Percentiles rank a stretch among this genome's conserved stretches.
Evolutionary conservation across 2,329 filamentous ascomycete genomes (phyloP).

Genomic region (Diaporthe caulivora): DNA sequence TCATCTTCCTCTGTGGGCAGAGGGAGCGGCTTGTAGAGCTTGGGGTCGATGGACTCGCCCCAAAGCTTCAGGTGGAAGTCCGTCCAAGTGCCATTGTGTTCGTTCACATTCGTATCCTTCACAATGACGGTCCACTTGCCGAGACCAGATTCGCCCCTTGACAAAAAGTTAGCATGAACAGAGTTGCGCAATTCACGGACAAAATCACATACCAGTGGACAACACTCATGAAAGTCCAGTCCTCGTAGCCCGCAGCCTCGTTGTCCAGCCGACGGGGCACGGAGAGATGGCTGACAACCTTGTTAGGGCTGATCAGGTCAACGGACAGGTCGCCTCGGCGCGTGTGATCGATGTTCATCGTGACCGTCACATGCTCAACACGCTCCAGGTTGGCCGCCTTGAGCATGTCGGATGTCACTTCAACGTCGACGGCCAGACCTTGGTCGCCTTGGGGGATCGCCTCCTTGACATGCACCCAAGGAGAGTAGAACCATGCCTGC

Average conservation of each 20-base stretch:
- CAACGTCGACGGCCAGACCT: constrained; percentile 83
- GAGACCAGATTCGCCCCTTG: constrained; percentile 86
- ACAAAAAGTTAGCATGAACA: constrained; percentile 47
- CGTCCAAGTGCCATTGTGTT: constrained; percentile 80
- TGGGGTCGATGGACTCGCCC: constrained; percentile 86
- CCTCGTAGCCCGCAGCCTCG: constrained; percentile 78
- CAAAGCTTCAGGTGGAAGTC: constrained; percentile 97
- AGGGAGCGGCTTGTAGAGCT: constrained; percentile 80
- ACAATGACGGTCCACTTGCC: constrained; percentile 94
- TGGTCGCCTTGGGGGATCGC: constrained; percentile 85
- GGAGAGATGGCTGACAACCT: constrained; percentile 86
- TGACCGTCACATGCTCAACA: constrained; percentile 94
- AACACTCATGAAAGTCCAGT: constrained; percentile 99
- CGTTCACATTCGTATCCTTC: constrained; percentile 85
- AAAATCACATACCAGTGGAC: constrained; percentile 81
- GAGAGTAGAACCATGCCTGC: constrained; percentile 93
- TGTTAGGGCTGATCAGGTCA: constrained; percentile 86
- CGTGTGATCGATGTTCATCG: constrained; percentile 93
- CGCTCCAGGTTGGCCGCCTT: constrained; percentile 85
- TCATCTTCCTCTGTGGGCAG: constrained; percentile 88
- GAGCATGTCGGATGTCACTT: constrained; percentile 85
- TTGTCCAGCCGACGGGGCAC: constrained; percentile 79
- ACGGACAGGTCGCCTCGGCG: constrained; percentile 93
- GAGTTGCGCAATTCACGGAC: neutral
- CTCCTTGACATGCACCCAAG: constrained; percentile 92